phyloP scores from a whole-genome alignment of 2,329 filamentous ascomycete genomes.

The Pseudogymnoascus sp. region DNA sequence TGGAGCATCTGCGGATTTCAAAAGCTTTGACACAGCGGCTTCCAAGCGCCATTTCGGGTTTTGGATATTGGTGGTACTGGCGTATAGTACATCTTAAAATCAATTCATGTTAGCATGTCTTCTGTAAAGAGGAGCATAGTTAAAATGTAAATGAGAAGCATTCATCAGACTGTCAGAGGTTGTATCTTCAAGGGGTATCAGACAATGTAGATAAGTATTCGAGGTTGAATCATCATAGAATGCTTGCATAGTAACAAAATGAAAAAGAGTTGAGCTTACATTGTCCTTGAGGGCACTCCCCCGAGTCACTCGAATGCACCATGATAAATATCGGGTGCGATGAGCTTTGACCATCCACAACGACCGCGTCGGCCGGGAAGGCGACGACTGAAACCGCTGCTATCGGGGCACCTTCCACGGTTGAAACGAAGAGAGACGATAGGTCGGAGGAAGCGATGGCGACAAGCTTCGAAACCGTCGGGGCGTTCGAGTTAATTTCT shows the following conservation, averaged over 20 bases:
- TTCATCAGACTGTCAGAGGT: slow-evolving; percentile 84
- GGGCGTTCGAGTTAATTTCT: slow-evolving; percentile 1
- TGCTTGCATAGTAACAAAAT: slow-evolving; percentile 18
- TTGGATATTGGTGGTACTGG: slow-evolving; percentile 19
- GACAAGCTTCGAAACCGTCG: slow-evolving; percentile 50
- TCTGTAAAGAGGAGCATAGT: slow-evolving; percentile 9
- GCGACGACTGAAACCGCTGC: slow-evolving; percentile 67
- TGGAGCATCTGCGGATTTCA: slow-evolving; percentile 19
- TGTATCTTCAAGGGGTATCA: slow-evolving; percentile 78
- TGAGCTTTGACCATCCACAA: slow-evolving; percentile 27
- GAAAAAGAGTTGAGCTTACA: slow-evolving; percentile 54
- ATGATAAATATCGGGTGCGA: slow-evolving; percentile 48
- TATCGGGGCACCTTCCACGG: slow-evolving; percentile 64
- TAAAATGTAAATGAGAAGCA: slow-evolving; percentile 24
- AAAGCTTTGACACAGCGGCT: slow-evolving; percentile 34
- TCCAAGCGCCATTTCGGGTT: slow-evolving; percentile 19
- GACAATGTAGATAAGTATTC: slow-evolving; percentile 99
- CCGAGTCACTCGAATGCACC: slow-evolving; percentile 81
- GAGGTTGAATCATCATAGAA: slow-evolving; percentile 73
- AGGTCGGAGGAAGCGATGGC: slow-evolving; percentile 62
- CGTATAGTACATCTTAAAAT: slow-evolving; percentile 28
- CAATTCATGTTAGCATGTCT: slow-evolving; percentile 18
- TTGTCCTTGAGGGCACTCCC: slow-evolving; percentile 82
- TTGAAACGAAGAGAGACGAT: slow-evolving; percentile 55
- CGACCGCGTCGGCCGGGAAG: slow-evolving; percentile 47